These are phyloP conservation scores for Ceratocystis cubensis DNA, from an alignment of 2,329 filamentous ascomycete species.

Conservation along the genomic window DNA sequence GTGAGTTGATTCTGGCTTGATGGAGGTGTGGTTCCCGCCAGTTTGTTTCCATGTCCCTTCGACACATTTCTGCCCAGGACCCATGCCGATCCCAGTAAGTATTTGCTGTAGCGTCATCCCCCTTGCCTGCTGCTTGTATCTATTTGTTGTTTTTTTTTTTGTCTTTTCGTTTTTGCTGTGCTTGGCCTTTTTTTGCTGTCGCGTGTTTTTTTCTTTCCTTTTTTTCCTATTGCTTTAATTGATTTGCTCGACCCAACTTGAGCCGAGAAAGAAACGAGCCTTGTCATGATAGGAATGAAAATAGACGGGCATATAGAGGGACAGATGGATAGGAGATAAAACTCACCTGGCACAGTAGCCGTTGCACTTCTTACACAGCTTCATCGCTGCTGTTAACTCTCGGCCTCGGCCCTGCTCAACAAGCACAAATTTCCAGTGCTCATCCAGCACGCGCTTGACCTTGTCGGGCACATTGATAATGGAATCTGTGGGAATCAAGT, in stretches of 20 bases:
- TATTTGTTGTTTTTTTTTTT: neutral
- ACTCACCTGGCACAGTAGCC: constrained; percentile 80
- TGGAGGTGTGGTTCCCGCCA: neutral
- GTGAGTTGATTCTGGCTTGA: neutral
- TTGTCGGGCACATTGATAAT: constrained; percentile 94
- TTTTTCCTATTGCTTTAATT: neutral
- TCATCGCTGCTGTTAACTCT: constrained; percentile 89
- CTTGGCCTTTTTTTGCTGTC: neutral
- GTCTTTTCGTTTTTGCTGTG: neutral
- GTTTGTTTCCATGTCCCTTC: neutral
- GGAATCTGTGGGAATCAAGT: constrained; percentile 79
- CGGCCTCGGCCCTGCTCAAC: constrained; percentile 89
- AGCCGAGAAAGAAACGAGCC: neutral
- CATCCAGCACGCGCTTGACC: constrained; percentile 90
- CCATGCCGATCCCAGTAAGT: constrained; percentile 6
- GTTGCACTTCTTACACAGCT: constrained; percentile 85
- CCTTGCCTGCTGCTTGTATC: constrained; percentile 16
- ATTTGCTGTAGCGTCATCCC: constrained; percentile 11
- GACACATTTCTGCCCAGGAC: neutral
- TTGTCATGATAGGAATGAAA: neutral
- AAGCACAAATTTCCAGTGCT: constrained; percentile 91
- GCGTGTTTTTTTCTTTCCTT: neutral
- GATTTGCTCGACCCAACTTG: neutral
- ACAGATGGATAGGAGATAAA: constrained; percentile 19
- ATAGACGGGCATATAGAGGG: neutral